A percentile compares a stretch with the other conserved stretches of the same genome.
Evolutionary conservation across 805 yeast species (phyloP).

Genomic region (Tetrapisispora taiwanensis): DNA sequence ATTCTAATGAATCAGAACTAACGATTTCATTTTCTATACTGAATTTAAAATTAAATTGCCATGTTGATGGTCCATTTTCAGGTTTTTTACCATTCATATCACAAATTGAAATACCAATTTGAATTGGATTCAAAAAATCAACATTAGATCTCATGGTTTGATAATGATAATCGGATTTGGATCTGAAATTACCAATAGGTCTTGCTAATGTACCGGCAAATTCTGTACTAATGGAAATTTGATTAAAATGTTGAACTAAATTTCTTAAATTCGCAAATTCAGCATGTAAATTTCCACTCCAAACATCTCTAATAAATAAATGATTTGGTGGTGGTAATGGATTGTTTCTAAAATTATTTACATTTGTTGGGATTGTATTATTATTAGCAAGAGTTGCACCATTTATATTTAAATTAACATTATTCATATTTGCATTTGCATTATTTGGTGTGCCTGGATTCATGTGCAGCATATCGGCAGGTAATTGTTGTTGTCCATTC

Average conservation of each 20-base stretch:
- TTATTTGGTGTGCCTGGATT: neutral
- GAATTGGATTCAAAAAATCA: constrained; percentile 77
- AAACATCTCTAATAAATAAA: constrained; percentile 54
- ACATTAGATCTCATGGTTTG: constrained; percentile 90
- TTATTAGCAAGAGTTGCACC: neutral
- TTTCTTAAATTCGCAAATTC: constrained; percentile 56
- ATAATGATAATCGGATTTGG: constrained; percentile 87
- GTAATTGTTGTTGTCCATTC: constrained; percentile 5
- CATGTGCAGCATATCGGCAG: constrained; percentile 7
- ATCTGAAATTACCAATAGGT: constrained; percentile 87
- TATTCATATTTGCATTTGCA: constrained; percentile 4
- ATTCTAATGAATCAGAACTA: constrained; percentile 72
- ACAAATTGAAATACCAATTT: constrained; percentile 69
- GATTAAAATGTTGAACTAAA: constrained; percentile 43
- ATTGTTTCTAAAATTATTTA: constrained; percentile 1
- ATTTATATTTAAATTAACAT: neutral
- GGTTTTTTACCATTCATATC: constrained; percentile 64
- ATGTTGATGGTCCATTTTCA: constrained; percentile 60
- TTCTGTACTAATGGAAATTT: constrained; percentile 73
- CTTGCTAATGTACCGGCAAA: constrained; percentile 94
- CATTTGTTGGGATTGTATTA: constrained; percentile 9
- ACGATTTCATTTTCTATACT: constrained; percentile 74
- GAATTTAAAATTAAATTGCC: constrained; percentile 92
- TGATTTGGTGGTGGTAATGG: constrained; percentile 25
- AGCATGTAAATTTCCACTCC: constrained; percentile 57